Evolutionary conservation across 805 yeast species (phyloP).

Genomic region (Candida adriatica): DNA sequence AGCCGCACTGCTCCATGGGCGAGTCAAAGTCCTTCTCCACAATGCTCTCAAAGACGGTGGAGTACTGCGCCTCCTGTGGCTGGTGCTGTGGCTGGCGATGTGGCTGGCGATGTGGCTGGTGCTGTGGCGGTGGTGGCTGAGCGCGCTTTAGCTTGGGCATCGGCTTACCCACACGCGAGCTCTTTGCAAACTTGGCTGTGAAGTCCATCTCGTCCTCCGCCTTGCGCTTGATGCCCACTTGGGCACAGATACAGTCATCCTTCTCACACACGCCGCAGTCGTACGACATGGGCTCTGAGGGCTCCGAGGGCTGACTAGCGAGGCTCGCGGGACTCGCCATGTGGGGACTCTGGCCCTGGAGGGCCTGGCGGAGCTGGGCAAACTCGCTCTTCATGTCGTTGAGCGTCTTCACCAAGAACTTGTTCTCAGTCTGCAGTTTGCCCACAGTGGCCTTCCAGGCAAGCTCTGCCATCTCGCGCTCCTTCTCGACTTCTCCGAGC

Average conservation of each 20-base stretch:
- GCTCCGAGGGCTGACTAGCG: conserved; percentile 19
- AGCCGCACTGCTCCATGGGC: conserved; percentile 78
- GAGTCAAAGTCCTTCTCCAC: conserved; percentile 36
- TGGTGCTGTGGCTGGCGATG: too few species aligned
- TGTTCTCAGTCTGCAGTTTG: conserved; percentile 28
- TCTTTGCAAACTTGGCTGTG: conserved; percentile 40
- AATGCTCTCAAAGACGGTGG: conserved; percentile 16
- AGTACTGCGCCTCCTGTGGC: conserved; percentile 10
- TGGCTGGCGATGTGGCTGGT: too few species aligned
- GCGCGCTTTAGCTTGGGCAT: conserved; percentile 20
- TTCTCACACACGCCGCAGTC: conserved; percentile 63
- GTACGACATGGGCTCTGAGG: conserved; percentile 32
- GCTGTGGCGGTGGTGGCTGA: too few species aligned
- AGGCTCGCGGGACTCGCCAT: conserved; percentile 18
- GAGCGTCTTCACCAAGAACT: conserved; percentile 24
- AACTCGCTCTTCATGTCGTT: conserved; percentile 24
- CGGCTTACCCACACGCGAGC: conserved; percentile 21
- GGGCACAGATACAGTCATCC: conserved; percentile 63
- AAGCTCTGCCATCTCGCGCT: conserved; percentile 48
- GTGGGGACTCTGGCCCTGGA: conserved; percentile 7
- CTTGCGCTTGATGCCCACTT: conserved; percentile 28
- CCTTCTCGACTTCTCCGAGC: conserved; percentile 60
- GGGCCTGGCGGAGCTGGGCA: conserved; percentile 16
- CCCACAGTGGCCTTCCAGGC: conserved; percentile 19
- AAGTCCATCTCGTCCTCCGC: conserved; percentile 39